Evolutionary conservation across 768 basidiomycete genomes (phyloP).

Genomic region (Suillus fuscotomentosus): DNA sequence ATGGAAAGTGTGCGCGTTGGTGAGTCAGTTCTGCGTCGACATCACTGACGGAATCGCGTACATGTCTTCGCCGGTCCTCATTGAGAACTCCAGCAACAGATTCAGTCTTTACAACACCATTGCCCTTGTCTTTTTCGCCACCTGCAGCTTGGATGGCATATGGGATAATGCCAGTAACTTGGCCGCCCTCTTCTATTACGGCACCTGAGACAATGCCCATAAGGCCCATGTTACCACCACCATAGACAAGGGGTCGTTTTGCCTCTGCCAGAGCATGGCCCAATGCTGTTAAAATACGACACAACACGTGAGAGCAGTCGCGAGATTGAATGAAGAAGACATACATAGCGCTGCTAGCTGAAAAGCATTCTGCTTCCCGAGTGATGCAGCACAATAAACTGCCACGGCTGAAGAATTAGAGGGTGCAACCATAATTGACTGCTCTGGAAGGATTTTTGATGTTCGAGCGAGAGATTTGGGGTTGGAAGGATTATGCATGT

Average conservation of each 20-base stretch:
- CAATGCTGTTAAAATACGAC: conserved; percentile 46
- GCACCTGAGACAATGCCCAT: conserved; percentile 82
- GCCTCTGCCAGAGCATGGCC: conserved; percentile 67
- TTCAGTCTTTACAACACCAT: conserved; percentile 20
- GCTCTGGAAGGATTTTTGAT: conserved; percentile 7
- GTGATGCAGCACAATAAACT: conserved; percentile 82
- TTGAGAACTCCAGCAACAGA: conserved; percentile 23
- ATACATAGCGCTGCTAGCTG: conserved; percentile 67
- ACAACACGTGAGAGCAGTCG: conserved; percentile 3
- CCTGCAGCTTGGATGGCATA: conserved; percentile 68
- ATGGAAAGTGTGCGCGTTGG: not conserved
- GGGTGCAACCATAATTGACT: conserved; percentile 27
- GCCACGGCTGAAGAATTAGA: conserved; percentile 49
- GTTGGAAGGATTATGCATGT: conserved; percentile 14
- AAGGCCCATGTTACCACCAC: conserved; percentile 79
- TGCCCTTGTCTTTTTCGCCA: conserved; percentile 56
- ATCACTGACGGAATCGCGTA: conserved; percentile 19
- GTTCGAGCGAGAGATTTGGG: conserved; percentile 5
- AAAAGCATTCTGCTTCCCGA: conserved; percentile 62
- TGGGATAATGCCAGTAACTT: conserved; percentile 78
- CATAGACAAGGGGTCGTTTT: conserved; percentile 74
- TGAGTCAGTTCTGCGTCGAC: conserved; percentile 15
- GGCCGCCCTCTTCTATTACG: conserved; percentile 63
- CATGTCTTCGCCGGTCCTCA: conserved; percentile 34
- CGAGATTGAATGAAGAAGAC: conserved; percentile 28